Evolutionary conservation across 768 basidiomycete species (phyloP), one percentile per base, ranked within the genome.

Genomic region (Lanmaoa rubissima): DNA sequence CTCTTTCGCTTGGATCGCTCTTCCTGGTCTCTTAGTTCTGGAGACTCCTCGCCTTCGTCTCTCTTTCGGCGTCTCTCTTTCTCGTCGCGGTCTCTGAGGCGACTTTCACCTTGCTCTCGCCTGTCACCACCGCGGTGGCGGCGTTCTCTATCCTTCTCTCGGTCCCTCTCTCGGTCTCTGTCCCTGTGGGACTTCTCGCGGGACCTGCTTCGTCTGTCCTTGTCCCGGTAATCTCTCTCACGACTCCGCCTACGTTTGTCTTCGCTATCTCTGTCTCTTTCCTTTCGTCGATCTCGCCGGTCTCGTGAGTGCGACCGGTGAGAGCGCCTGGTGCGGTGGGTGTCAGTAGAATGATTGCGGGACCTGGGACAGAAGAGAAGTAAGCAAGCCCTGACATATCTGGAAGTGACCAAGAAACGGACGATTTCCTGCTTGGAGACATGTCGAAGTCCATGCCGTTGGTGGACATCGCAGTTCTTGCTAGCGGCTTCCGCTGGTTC

Each of bases 271-370:
- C 70, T 75, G 4, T 87, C 82, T 51, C 64, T 76, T 58, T 76
- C 77, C 35, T 76, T 78, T 49, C 87, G 76, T 48, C 78, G 63
- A 48, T 71, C 70, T 45, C 71, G 65, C 24, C 61, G 76, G 53
- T 87, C 88, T 63, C 82, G 78, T 24, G 90, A 92, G 51, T 74
- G 75, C 11, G 91, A 92, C 58, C 83, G 79, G 64, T 90, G 88
- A 46, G 89, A 91, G 56, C 81, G 80, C 62, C 78, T 80, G 21
- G 88, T 90, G 43, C 82, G 83, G 62, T 84, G 83, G 11, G 89
- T 92, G 69, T 90, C 89, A 38, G 85, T 84, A 4, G 90, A 90
- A 69, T 84, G 82, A 68, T 87, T 87, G 63, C 88, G 85, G 59
- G 86, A 87, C 54, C 86, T 85, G 57, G 38, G 14, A 46, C 28